Conservation (phyloP, 225 moss, liverwort and hornwort genomes). For the Pseudoscleropodium purum region DNA sequence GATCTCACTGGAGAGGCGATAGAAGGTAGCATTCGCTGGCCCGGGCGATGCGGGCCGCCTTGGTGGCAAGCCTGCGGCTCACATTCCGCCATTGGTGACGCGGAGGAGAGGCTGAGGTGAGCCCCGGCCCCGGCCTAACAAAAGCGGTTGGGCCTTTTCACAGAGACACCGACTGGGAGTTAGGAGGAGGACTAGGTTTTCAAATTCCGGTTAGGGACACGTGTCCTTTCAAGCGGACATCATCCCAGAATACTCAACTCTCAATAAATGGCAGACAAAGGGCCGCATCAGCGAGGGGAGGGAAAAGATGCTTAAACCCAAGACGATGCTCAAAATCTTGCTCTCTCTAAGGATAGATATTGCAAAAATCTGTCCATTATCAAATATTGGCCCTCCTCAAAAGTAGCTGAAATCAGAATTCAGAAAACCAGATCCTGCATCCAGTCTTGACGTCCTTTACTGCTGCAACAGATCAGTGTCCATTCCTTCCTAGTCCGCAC, state of each 20-base stretch:
- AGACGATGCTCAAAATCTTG: background rate
- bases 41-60: background rate
- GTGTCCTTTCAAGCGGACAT: background rate
- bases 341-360: background rate
- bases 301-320: background rate
- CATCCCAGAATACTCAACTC: background rate
- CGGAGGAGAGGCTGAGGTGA: background rate
- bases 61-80: background rate
- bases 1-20: background rate
- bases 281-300: background rate
- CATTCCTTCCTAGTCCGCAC: background rate
- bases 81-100: background rate
- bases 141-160: background rate
- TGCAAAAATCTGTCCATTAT: background rate
- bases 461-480: background rate
- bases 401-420: background rate
- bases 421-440: background rate
- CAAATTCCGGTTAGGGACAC: background rate
- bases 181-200: background rate
- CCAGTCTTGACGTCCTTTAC: background rate
- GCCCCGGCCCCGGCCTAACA: background rate
- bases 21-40: background rate
- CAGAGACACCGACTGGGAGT: background rate
- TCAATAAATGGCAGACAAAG: too few relatives aligned
- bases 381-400: background rate